Evolutionary conservation across 805 yeast species (phyloP).

Genomic region (Teunomyces barrocoloradensis): DNA sequence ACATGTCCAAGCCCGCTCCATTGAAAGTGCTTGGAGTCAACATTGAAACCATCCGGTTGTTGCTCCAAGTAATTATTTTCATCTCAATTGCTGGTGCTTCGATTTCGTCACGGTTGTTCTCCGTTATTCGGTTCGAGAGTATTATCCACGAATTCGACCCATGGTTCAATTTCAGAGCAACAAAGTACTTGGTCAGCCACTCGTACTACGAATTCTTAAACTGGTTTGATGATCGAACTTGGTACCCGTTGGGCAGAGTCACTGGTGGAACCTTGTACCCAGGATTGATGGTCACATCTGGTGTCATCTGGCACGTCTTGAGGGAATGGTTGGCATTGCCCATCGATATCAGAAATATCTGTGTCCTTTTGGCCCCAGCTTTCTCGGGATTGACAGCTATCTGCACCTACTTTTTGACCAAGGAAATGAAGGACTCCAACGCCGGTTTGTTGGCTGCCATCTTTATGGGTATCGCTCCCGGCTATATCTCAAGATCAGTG

Average conservation of each 20-base stretch:
- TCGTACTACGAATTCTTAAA: constrained; percentile 89
- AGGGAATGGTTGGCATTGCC: constrained; percentile 67
- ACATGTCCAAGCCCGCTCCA: constrained; percentile 7
- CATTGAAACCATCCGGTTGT: constrained; percentile 37
- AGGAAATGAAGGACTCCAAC: constrained; percentile 83
- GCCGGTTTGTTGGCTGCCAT: constrained; percentile 92
- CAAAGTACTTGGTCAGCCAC: constrained; percentile 82
- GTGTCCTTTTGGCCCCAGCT: constrained; percentile 96
- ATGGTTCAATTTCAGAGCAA: constrained; percentile 95
- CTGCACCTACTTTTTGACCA: constrained; percentile 82
- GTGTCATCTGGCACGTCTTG: constrained; percentile 76
- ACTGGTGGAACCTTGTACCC: constrained; percentile 99
- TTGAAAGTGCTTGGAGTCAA: constrained; percentile 14
- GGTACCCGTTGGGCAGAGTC: constrained; percentile 99
- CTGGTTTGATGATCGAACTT: constrained; percentile 98
- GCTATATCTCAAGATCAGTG: constrained; percentile 95
- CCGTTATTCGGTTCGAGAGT: constrained; percentile 94
- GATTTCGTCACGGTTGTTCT: constrained; percentile 84
- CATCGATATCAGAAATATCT: constrained; percentile 89
- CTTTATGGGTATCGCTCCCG: constrained; percentile 97
- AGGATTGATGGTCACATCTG: constrained; percentile 97
- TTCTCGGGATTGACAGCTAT: constrained; percentile 90
- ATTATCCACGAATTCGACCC: constrained; percentile 98
- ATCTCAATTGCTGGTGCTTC: constrained; percentile 87
- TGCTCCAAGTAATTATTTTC: constrained; percentile 67